These are phyloP conservation scores for Citrullus mucosospermus DNA, from an alignment of 306 rosid species.

Conservation along the genomic window DNA sequence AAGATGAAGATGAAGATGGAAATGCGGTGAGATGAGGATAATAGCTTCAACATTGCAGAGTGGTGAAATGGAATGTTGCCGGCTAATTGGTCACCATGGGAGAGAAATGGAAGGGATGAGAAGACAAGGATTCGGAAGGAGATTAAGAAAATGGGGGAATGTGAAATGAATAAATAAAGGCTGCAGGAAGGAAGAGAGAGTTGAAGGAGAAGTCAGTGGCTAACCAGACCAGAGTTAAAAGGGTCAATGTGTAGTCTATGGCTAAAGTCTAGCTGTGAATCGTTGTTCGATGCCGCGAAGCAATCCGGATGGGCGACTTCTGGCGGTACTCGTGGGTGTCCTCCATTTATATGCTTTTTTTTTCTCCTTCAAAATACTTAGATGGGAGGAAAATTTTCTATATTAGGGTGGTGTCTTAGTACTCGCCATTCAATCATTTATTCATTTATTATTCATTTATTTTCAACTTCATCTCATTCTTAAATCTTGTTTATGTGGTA, in stretches of 20 bases:
- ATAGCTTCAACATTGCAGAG: slow-evolving; percentile 1
- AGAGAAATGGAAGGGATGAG: background rate
- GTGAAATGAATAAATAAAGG: background rate
- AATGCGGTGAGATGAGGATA: background rate
- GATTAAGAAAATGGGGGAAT: background rate
- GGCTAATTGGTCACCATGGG: slow-evolving; percentile 6
- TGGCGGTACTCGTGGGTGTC: background rate
- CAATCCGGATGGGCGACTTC: background rate
- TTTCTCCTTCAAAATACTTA: too few relatives aligned
- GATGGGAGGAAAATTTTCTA: too few relatives aligned
- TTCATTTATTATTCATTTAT: too few relatives aligned
- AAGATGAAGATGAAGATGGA: slow-evolving; percentile 11
- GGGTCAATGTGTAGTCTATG: background rate
- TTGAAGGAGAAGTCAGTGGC: background rate
- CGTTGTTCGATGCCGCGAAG: background rate
- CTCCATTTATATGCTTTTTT: background rate
- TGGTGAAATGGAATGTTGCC: background rate
- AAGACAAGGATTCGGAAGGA: background rate
- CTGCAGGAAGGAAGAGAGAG: background rate
- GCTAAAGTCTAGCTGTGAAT: background rate
- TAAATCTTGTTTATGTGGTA: too few relatives aligned
- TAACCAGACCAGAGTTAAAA: background rate
- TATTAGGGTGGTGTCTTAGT: too few relatives aligned
- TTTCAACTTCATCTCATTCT: too few relatives aligned
- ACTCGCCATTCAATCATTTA: too few relatives aligned